Percentiles rank a stretch among this genome's conserved stretches.
Conservation (phyloP, 805 yeast species). For the Starmerella sirachaensis region DNA sequence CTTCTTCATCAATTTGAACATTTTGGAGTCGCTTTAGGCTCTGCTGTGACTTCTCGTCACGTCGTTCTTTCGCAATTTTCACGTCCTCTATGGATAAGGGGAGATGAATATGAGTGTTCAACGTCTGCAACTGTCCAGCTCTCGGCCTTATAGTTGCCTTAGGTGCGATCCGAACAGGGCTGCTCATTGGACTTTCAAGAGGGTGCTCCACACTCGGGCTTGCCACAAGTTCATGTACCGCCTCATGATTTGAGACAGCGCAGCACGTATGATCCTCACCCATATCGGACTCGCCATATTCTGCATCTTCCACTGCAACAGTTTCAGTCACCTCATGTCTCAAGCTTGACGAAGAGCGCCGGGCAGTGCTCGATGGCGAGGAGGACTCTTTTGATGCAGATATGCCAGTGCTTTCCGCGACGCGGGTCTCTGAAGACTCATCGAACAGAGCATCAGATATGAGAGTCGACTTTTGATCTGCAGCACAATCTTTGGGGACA, state of each 20-base stretch:
- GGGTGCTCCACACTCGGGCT: constrained; percentile 6
- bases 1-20: constrained; percentile 33
- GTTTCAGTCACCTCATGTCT: no score
- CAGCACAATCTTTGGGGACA: constrained; percentile 9
- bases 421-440: no score
- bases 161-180: no score
- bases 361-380: no score
- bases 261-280: not conserved
- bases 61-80: not conserved
- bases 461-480: constrained; percentile 9
- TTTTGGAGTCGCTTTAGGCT: constrained; percentile 13
- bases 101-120: constrained; percentile 19
- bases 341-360: no score
- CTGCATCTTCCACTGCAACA: constrained; percentile 2
- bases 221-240: constrained; percentile 1
- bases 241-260: not conserved
- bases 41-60: constrained; percentile 1
- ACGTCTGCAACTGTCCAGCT: constrained; percentile 1
- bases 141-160: no score
- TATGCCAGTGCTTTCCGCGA: no score
- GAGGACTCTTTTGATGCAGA: no score
- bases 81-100: constrained; percentile 16
- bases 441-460: not conserved
- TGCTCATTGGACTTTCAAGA: constrained; percentile 3
- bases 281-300: not conserved